A percentile compares a stretch with the other conserved stretches of the same genome.
Conservation (phyloP, 495 filamentous ascomycete genomes). For the Tirmania nivea region DNA sequence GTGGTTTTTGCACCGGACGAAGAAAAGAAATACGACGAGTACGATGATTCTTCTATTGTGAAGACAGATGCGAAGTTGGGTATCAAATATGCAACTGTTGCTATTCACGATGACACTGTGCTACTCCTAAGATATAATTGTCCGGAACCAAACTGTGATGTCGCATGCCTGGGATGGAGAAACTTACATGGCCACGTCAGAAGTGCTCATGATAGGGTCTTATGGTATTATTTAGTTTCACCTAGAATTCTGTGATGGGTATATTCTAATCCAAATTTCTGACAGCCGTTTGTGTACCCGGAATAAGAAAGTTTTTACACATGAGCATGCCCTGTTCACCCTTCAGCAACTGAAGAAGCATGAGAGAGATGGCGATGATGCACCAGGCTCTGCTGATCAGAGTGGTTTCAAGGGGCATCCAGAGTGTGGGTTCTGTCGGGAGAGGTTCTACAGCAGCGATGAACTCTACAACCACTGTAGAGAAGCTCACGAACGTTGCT, state of each 20-base stretch:
- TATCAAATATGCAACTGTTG: conserved; percentile 66
- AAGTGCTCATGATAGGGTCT: conserved; percentile 54
- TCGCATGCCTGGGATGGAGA: conserved; percentile 78
- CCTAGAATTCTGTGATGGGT: background rate
- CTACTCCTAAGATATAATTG: conserved; percentile 89
- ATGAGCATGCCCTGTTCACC: conserved; percentile 90
- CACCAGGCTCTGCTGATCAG: conserved; percentile 74
- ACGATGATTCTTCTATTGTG: conserved; percentile 45
- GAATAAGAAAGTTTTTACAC: conserved; percentile 95
- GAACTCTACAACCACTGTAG: conserved; percentile 86
- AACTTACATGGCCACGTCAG: conserved; percentile 85
- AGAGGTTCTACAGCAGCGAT: conserved; percentile 86
- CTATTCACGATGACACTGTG: conserved; percentile 71
- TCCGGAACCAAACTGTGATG: conserved; percentile 63
- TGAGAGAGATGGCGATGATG: conserved; percentile 76
- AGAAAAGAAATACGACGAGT: conserved; percentile 64
- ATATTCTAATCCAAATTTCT: background rate
- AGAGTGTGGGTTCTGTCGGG: conserved; percentile 75
- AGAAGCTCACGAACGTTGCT: conserved; percentile 80
- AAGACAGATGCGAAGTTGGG: conserved; percentile 62
- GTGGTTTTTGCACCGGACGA: conserved; percentile 82
- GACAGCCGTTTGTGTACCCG: conserved; percentile 64
- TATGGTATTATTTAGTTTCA: conserved; percentile 37
- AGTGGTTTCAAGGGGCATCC: conserved; percentile 94
- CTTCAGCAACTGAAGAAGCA: conserved; percentile 60